Conservation (phyloP, 1,284 basidiomycete genomes). For the Malassezia slooffiae region DNA sequence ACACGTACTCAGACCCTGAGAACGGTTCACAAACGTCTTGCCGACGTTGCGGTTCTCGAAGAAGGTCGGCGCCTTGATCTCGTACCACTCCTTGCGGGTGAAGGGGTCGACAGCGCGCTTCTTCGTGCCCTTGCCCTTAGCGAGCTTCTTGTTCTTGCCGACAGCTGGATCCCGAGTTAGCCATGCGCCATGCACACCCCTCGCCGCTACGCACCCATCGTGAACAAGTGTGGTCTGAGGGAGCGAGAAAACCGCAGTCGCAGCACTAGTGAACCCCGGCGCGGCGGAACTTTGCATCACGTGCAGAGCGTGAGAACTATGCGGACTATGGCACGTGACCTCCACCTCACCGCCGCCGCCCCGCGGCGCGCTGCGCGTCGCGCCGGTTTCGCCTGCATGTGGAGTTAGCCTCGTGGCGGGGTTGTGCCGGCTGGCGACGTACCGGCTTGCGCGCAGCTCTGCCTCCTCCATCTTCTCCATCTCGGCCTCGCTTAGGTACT, state of each 20-base stretch:
- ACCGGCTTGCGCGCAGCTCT: slow-evolving; percentile 26
- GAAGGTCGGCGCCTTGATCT: slow-evolving; percentile 95
- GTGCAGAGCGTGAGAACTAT: slow-evolving; percentile 10
- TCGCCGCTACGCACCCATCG: slow-evolving; percentile 7
- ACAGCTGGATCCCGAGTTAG: slow-evolving; percentile 33
- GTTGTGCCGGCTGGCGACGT: background rate
- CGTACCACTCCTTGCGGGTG: slow-evolving; percentile 99
- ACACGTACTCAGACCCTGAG: slow-evolving; percentile 84
- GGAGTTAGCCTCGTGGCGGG: too few species aligned
- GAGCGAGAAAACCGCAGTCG: background rate
- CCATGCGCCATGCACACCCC: background rate
- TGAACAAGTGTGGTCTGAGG: slow-evolving; percentile 14
- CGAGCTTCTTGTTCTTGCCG: slow-evolving; percentile 89
- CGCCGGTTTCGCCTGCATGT: slow-evolving; percentile 22
- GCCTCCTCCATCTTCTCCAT: slow-evolving; percentile 55
- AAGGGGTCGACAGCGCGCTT: slow-evolving; percentile 99
- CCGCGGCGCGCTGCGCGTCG: slow-evolving; percentile 20
- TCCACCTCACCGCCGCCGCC: slow-evolving; percentile 8
- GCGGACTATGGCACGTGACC: slow-evolving; percentile 13
- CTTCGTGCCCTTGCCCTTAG: slow-evolving; percentile 97
- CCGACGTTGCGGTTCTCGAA: slow-evolving; percentile 95
- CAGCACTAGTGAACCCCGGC: too few species aligned
- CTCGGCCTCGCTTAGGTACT: slow-evolving; percentile 76
- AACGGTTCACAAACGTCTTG: slow-evolving; percentile 97
- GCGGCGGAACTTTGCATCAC: background rate